Conservation (phyloP, 2,329 filamentous ascomycete species). For the Cylindrodendrum hubeiense region DNA sequence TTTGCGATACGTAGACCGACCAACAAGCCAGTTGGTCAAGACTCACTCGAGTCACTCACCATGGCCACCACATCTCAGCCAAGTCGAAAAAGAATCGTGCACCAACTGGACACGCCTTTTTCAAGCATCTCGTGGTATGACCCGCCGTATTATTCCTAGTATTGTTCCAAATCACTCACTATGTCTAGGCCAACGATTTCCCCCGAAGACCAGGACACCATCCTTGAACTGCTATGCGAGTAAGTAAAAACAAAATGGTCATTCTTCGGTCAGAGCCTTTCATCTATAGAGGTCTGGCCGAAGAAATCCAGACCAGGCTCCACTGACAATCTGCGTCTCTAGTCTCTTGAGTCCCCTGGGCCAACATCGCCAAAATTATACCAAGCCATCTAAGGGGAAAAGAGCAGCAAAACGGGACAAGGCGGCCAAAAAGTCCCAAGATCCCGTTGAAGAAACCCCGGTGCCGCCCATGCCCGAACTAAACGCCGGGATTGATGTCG, state of each 20-base stretch:
- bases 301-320: not conserved
- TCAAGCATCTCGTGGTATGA: slow-evolving; percentile 70
- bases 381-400: slow-evolving; percentile 71
- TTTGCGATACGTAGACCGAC: not conserved
- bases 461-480: slow-evolving; percentile 61
- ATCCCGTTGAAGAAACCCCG: slow-evolving; percentile 46
- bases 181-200: slow-evolving; percentile 69
- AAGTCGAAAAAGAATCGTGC: slow-evolving; percentile 67
- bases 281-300: not conserved
- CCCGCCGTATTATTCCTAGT: not conserved
- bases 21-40: not conserved
- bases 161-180: slow-evolving; percentile 12
- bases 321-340: slow-evolving; percentile 10
- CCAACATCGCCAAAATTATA: slow-evolving; percentile 67
- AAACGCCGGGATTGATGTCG: slow-evolving; percentile 70
- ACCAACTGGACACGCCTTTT: slow-evolving; percentile 76
- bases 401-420: slow-evolving; percentile 65
- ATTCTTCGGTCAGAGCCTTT: not conserved
- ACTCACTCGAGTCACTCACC: not conserved
- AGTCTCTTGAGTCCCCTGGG: slow-evolving; percentile 76
- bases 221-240: slow-evolving; percentile 77
- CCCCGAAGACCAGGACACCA: slow-evolving; percentile 70
- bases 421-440: slow-evolving; percentile 45
- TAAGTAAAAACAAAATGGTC: slow-evolving; percentile 51
- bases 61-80: slow-evolving; percentile 45